Base-by-base conservation (phyloP, 2,329 filamentous ascomycete genomes). In the Exserohilum turcica region DNA sequence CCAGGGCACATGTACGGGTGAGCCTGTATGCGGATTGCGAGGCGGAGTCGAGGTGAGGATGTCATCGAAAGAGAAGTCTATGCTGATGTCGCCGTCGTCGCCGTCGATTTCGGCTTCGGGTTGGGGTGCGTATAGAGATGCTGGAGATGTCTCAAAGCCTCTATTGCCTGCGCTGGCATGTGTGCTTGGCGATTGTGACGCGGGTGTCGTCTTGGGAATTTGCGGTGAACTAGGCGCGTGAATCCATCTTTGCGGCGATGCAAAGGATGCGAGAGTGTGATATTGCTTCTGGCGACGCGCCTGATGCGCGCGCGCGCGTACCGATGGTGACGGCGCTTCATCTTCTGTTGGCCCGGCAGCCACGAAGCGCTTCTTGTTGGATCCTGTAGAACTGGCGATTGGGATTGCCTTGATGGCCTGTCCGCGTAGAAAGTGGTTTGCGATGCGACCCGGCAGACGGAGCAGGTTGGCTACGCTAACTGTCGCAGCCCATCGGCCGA, bases 331-430 rank as follows among this genome's bases (percentile, higher is more conserved):
- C 1, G 57, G 59, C 16, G 61, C 56, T 31, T 60, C 57, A 40
- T 52, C 56, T 10, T 56, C 56, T 21, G 32, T 50, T n/a, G 53
- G 43, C 8, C 65, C 66, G 6, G 58, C 63, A 32, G 70, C 66
- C 28, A 72, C 29, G 24, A 72, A 59, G 38, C 69, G 67, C 58
- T 64, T 67, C 63, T 73, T 72, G 36, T 55, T 60, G 19, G 66
- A 59, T 29, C 65, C 67, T 27, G 66, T 59, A 6, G 48, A 45
- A 44, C 60, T 57, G 16, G 56, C 16, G 21, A 69, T 35, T 1
- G 65, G 58, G 6, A 66, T 53, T 10, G 62, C 64, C 31, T 54
- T 44, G 35, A 72, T 64, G 24, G 45, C 40, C 36, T 65, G 66
- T 3, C n/a, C 49, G 10, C 57, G 57, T 4, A 60, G 31, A 32